phyloP scores from a whole-genome alignment of 306 rosid species.

The Gastrolobium villosum region DNA sequence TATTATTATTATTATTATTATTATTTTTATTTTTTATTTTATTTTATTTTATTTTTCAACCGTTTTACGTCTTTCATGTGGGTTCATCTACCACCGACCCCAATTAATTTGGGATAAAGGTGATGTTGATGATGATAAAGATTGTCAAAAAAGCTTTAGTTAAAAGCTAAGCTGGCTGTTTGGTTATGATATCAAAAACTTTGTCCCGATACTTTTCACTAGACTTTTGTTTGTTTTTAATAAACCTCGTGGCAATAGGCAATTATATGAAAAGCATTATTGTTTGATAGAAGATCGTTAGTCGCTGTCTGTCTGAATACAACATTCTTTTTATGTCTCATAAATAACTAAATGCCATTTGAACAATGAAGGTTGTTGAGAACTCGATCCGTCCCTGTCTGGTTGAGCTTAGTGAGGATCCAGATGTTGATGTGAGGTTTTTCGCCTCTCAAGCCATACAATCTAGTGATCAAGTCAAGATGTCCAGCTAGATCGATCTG shows the following conservation, averaged over 20 bases:
- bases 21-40: too few species aligned
- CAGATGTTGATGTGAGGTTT: conserved; percentile 97
- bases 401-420: conserved; percentile 96
- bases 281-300: conserved; percentile 10
- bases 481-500: conserved; percentile 73
- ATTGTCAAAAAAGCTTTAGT: too few species aligned
- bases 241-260: background rate
- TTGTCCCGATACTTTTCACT: background rate
- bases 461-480: conserved; percentile 76
- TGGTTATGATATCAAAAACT: conserved; percentile 14
- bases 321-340: conserved; percentile 26
- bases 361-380: conserved; percentile 87
- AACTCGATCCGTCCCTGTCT: conserved; percentile 84
- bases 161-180: conserved; percentile 9
- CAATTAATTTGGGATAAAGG: too few species aligned
- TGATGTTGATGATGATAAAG: too few species aligned
- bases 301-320: conserved; percentile 1
- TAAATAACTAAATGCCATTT: conserved; percentile 33
- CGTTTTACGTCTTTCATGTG: too few species aligned
- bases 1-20: too few species aligned
- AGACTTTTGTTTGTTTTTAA: background rate
- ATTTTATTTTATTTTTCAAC: too few species aligned
- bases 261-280: conserved; percentile 2
- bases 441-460: conserved; percentile 93
- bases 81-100: too few species aligned